phyloP scores from a whole-genome alignment of 176 grass and related monocot genomes.

The Aegilops sharonensis region DNA sequence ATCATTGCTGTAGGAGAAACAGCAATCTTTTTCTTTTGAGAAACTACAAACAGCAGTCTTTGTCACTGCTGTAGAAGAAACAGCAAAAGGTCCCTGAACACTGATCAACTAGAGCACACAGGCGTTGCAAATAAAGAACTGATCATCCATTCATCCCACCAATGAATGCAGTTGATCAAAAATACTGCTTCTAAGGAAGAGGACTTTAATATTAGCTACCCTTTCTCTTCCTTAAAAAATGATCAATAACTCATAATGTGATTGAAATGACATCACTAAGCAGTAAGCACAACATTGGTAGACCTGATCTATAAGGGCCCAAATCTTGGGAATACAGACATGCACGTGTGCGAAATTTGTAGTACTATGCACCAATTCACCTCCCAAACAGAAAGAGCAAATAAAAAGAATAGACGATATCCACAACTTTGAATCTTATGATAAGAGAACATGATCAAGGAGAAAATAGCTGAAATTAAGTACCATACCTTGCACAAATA shows the following conservation, averaged over 20 bases:
- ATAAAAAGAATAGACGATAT: not conserved
- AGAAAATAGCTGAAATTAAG: slow-evolving; percentile 19
- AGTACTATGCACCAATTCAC: not conserved
- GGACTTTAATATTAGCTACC: not conserved
- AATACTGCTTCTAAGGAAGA: not conserved
- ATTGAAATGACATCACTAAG: not conserved
- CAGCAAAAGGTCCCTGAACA: not conserved
- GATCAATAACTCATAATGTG: not conserved
- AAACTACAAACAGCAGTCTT: not conserved
- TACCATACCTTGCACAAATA: slow-evolving; percentile 83
- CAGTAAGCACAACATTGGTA: not conserved
- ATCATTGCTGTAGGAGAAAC: not conserved
- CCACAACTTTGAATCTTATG: not conserved
- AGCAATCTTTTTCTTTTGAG: not conserved
- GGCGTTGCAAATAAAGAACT: not conserved
- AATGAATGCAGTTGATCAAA: slow-evolving; percentile 6
- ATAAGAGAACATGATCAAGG: not conserved
- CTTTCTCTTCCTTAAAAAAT: slow-evolving; percentile 8
- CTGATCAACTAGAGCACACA: not conserved
- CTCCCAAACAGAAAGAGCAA: not conserved
- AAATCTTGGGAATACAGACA: not conserved
- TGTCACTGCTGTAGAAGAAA: not conserved
- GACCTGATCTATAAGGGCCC: not conserved
- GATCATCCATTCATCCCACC: not conserved
- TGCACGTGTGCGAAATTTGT: not conserved